Evolutionary conservation across 2,329 filamentous ascomycete species (phyloP).

Genomic region (Paecilomyces dactylethromorphus): DNA sequence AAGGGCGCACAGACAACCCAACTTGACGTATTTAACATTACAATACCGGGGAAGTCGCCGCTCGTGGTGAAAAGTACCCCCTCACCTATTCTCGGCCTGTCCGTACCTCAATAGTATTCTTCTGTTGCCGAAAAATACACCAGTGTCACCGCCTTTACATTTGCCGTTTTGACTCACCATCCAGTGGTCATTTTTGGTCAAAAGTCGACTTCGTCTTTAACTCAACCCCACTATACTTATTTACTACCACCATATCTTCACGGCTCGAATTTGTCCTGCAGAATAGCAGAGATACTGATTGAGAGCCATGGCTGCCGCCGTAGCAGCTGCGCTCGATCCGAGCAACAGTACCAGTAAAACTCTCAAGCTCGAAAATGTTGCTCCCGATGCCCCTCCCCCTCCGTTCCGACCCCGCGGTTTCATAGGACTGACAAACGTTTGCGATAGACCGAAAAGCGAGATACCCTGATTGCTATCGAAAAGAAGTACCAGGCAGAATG

Average conservation of each 20-base stretch:
- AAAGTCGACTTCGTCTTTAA: background rate
- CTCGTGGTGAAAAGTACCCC: background rate
- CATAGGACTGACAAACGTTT: background rate
- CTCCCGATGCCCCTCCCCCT: conserved; percentile 4
- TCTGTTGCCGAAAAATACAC: background rate
- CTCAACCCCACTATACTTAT: conserved; percentile 13
- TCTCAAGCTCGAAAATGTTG: conserved; percentile 58
- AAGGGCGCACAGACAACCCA: background rate
- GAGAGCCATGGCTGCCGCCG: conserved; percentile 34
- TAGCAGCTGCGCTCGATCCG: conserved; percentile 50
- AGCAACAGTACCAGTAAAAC: conserved; percentile 52
- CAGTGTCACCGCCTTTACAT: background rate
- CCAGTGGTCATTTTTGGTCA: background rate
- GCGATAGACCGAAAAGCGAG: conserved; percentile 73
- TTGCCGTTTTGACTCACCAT: conserved; percentile 2
- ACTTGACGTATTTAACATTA: background rate
- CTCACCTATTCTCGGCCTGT: background rate
- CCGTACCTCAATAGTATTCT: background rate
- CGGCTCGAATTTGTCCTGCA: conserved; percentile 16
- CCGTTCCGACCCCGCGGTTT: background rate
- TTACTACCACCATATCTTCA: conserved; percentile 7
- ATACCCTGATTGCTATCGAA: conserved; percentile 73
- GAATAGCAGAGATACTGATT: conserved; percentile 14
- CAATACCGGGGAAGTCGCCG: background rate
- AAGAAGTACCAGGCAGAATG: conserved; percentile 89